These are phyloP conservation scores for Clausena lansium DNA, from an alignment of 345 rosid genomes.

Conservation along the genomic window DNA sequence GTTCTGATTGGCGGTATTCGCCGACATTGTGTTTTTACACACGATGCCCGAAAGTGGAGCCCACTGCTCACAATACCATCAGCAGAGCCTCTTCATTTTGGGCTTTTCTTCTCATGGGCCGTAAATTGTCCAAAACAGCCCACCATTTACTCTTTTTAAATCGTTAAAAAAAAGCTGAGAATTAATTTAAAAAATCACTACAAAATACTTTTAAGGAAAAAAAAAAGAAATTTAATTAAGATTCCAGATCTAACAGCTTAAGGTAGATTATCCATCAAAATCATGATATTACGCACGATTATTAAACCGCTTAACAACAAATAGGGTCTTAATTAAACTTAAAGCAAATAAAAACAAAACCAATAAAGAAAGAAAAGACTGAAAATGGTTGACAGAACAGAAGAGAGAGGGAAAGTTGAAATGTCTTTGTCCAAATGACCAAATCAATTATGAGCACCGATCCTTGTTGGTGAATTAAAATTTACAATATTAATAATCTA, in stretches of 20 bases:
- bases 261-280: not conserved
- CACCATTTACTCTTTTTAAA: not conserved
- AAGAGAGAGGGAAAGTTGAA: conserved; percentile 17
- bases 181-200: not conserved
- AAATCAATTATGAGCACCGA: not conserved
- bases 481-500: not conserved
- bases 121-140: not conserved
- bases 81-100: not conserved
- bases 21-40: conserved; percentile 29
- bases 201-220: too few species aligned
- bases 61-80: not conserved
- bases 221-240: not conserved
- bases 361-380: not conserved
- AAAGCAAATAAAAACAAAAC: conserved; percentile 8
- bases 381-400: not conserved
- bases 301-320: not conserved
- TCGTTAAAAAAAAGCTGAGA: not conserved
- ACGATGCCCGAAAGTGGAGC: not conserved
- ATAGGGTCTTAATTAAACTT: conserved; percentile 19
- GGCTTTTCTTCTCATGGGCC: not conserved
- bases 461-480: not conserved
- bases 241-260: not conserved
- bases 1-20: conserved; percentile 21
- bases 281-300: not conserved
- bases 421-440: conserved; percentile 15